phyloP scores from a whole-genome alignment of 805 yeast genomes.

The Blastobotrys attinorum region DNA sequence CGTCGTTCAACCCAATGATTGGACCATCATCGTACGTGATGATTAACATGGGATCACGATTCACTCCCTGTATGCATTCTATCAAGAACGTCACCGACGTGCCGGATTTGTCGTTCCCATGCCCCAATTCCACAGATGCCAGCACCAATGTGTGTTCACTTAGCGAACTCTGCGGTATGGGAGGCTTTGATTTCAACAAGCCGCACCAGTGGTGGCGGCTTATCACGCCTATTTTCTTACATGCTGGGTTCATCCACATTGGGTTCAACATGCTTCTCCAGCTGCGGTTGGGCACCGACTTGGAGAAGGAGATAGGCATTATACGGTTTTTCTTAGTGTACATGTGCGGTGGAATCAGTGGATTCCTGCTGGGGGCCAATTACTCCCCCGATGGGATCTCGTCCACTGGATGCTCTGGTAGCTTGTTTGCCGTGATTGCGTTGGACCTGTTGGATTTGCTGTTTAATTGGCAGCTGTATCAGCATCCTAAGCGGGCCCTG shows the following conservation, averaged over 20 bases:
- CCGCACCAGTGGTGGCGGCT: conserved; percentile 68
- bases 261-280: conserved; percentile 55
- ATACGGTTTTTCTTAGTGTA: conserved; percentile 48
- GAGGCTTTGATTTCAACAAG: conserved; percentile 34
- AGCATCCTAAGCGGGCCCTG: conserved; percentile 40
- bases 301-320: conserved; percentile 51
- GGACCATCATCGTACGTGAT: conserved; percentile 65
- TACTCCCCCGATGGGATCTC: conserved; percentile 61
- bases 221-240: conserved; percentile 61
- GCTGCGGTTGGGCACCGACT: conserved; percentile 49
- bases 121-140: conserved; percentile 55
- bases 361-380: conserved; percentile 62
- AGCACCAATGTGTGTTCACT: conserved; percentile 51
- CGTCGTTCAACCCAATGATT: conserved; percentile 70
- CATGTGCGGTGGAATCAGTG: conserved; percentile 54
- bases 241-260: conserved; percentile 68
- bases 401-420: conserved; percentile 64
- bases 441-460: conserved; percentile 47
- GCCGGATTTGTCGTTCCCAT: conserved; percentile 45
- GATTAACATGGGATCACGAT: conserved; percentile 64
- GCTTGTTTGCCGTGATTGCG: conserved; percentile 62
- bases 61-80: conserved; percentile 60
- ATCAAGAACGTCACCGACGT: conserved; percentile 44
- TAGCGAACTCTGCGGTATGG: conserved; percentile 52
- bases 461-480: conserved; percentile 42